Conservation (phyloP, 805 yeast species). For the Ogataea saltuana region DNA sequence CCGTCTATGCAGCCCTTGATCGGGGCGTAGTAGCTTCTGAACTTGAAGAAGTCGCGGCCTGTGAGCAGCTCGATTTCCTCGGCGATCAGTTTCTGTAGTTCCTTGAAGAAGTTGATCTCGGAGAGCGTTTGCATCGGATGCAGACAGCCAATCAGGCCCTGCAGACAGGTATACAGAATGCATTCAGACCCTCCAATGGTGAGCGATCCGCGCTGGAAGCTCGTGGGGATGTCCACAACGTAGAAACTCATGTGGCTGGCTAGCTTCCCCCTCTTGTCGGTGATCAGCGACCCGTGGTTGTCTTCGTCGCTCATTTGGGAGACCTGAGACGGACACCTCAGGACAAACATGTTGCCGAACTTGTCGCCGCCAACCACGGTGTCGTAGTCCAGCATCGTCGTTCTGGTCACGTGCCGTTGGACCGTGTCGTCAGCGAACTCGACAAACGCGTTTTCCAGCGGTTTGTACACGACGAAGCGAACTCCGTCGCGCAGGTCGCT, state of each 20-base stretch:
- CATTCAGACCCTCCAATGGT: conserved; percentile 65
- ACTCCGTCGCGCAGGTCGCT: conserved; percentile 76
- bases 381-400: conserved; percentile 65
- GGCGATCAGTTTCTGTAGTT: conserved; percentile 51
- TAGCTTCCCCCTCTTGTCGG: conserved; percentile 45
- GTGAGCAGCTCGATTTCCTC: conserved; percentile 43
- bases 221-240: conserved; percentile 69
- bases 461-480: conserved; percentile 54
- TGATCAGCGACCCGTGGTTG: conserved; percentile 41
- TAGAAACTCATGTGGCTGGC: conserved; percentile 56
- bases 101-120: conserved; percentile 61
- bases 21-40: conserved; percentile 81
- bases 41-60: conserved; percentile 68
- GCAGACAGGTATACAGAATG: conserved; percentile 71
- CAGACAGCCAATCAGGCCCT: conserved; percentile 78
- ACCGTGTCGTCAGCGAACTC: conserved; percentile 71
- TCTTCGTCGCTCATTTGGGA: conserved; percentile 55
- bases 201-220: conserved; percentile 54
- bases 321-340: conserved; percentile 57
- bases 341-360: conserved; percentile 75
- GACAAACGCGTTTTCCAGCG: conserved; percentile 48
- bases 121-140: conserved; percentile 62
- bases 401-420: conserved; percentile 63
- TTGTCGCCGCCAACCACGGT: conserved; percentile 85
- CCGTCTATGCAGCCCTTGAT: conserved; percentile 81